These are phyloP conservation scores for Bipolaris sorokiniana DNA, from an alignment of 2,329 filamentous ascomycete genomes.

Conservation along the genomic window DNA sequence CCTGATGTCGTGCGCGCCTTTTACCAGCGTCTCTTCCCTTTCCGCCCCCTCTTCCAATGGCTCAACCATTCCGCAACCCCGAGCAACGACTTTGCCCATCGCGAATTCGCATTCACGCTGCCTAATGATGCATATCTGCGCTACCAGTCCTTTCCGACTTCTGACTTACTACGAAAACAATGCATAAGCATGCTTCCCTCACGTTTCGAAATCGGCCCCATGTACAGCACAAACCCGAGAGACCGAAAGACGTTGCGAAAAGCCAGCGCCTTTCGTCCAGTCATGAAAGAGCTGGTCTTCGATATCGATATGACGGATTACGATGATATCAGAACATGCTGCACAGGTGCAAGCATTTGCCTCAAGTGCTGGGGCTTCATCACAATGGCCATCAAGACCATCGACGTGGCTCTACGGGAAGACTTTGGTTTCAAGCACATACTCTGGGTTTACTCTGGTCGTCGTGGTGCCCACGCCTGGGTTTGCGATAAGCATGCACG, in stretches of 20 bases:
- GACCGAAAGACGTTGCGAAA: slow-evolving; percentile 89
- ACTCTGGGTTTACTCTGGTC: slow-evolving; percentile 97
- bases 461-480: slow-evolving; percentile 97
- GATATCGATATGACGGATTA: slow-evolving; percentile 99
- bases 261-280: slow-evolving; percentile 78
- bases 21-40: slow-evolving; percentile 95
- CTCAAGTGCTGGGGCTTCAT: slow-evolving; percentile 95
- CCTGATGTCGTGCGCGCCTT: slow-evolving; percentile 89
- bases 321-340: slow-evolving; percentile 95
- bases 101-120: slow-evolving; percentile 96
- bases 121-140: slow-evolving; percentile 89
- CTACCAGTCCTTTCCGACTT: slow-evolving; percentile 79
- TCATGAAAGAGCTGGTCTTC: slow-evolving; percentile 94
- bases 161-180: slow-evolving; percentile 83
- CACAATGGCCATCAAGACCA: slow-evolving; percentile 94
- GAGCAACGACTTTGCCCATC: slow-evolving; percentile 84
- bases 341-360: slow-evolving; percentile 91
- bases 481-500: slow-evolving; percentile 90
- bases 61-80: slow-evolving; percentile 90
- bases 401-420: slow-evolving; percentile 84
- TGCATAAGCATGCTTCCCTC: slow-evolving; percentile 86
- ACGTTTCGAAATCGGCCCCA: slow-evolving; percentile 97
- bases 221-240: slow-evolving; percentile 91
- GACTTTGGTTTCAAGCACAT: slow-evolving; percentile 98
- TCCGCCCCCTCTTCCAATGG: slow-evolving; percentile 95